Evolutionary conservation across 306 rosid genomes (phyloP), one percentile per base, ranked within the genome.

Genomic region (Vigna nakashimae): DNA sequence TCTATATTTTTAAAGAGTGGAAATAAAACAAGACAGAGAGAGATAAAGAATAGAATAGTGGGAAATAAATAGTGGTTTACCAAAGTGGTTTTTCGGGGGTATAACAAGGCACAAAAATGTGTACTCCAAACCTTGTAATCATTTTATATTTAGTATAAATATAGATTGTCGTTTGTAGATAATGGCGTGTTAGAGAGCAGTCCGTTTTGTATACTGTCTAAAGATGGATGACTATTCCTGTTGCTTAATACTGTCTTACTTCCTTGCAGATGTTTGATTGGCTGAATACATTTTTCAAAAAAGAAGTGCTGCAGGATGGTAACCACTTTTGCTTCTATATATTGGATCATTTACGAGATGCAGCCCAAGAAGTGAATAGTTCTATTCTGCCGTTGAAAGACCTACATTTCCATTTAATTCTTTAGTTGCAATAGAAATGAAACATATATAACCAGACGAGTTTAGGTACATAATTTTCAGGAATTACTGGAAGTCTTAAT

Each of bases 261-360:
- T 86, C 59, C 48, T 75, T 91, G 91, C 94, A 91, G 99, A 81
- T 88, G 98, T 90, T 84, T 95, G 91, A 92, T 74, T 17, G 72
- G 38, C 49, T 11, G 22, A 78, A 56, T 84, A 65, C 76, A 42
- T 70, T 69, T 65, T 42, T 76, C 60, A 40, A 67, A 84, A 71
- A 76, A 52, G 65, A 83, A 79, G 71, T 28, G 22, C 56, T 14
- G 72, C 79, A 55, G 76, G 75, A 65, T 68, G 76, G 69, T 36
- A 70, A 40, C 71, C 22, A 56, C 49, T 42, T 22, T 68, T 79
- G 83, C 64, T 78, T 82, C 73, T 38, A 73, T 75, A 60, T 45
- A 28, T 81, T 18, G 79, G 89, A 77, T 65, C 74, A 80, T 82
- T 82, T 78, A 64, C 69, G 56, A 74, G 81, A 78, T 60, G 58